These are phyloP conservation scores for Gamarada debralockiae DNA, from an alignment of 495 filamentous ascomycete genomes.

Conservation along the genomic window DNA sequence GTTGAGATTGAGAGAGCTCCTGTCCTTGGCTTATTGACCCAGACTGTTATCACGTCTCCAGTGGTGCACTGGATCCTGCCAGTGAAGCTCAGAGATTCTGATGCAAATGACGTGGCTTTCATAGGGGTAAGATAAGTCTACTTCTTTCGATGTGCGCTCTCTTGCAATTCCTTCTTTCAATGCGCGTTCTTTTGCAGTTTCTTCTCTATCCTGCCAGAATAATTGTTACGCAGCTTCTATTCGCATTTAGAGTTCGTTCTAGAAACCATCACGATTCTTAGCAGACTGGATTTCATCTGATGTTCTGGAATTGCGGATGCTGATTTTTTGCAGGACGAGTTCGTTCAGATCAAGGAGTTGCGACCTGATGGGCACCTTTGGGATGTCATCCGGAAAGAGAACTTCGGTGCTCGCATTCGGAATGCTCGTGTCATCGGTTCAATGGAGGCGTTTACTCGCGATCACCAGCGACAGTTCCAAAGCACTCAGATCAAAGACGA, in stretches of 20 bases:
- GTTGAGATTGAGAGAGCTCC: constrained; percentile 38
- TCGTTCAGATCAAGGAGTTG: constrained; percentile 68
- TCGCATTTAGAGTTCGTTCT: too few species aligned
- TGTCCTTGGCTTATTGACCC: constrained; percentile 65
- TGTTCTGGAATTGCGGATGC: constrained; percentile 1
- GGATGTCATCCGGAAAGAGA: constrained; percentile 65
- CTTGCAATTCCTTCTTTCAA: not conserved
- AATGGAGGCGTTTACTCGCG: constrained; percentile 8
- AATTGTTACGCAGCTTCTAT: too few species aligned
- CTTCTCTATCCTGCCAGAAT: too few species aligned
- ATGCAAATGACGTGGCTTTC: constrained; percentile 86
- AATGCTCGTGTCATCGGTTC: constrained; percentile 54
- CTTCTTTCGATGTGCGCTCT: too few species aligned
- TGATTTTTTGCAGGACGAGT: constrained; percentile 50
- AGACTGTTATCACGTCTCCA: constrained; percentile 72
- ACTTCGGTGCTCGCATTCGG: constrained; percentile 70
- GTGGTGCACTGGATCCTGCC: constrained; percentile 77
- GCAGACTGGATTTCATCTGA: not conserved
- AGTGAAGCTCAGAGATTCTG: constrained; percentile 62
- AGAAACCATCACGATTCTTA: not conserved
- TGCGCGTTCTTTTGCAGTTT: not conserved
- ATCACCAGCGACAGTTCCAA: constrained; percentile 10
- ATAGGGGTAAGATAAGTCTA: constrained; percentile 58
- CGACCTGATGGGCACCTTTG: constrained; percentile 58
- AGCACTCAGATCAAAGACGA: constrained; percentile 30